phyloP scores from a whole-genome alignment of 163 green algal genomes.

The Chlorella variabilis region DNA sequence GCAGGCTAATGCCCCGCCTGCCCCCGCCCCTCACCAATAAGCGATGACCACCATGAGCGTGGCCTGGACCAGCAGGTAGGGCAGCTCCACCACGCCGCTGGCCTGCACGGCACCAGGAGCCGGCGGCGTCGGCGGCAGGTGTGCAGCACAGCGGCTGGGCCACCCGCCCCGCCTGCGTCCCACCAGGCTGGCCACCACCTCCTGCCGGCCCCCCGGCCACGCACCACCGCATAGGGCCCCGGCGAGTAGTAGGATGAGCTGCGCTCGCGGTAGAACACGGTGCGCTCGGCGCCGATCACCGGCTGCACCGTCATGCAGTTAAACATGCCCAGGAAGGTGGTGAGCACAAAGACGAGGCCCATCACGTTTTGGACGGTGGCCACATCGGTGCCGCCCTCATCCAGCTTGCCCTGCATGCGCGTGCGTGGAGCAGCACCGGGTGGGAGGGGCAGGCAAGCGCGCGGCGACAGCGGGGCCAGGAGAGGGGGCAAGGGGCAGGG shows the following conservation, averaged over 20 bases:
- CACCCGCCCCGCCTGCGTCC: not conserved
- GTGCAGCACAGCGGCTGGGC: no score
- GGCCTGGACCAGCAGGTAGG: conserved; percentile 75
- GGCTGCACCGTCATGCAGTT: conserved; percentile 81
- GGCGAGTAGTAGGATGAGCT: conserved; percentile 69
- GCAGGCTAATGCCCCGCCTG: no score
- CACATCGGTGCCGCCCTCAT: conserved; percentile 9
- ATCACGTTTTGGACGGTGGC: conserved; percentile 72
- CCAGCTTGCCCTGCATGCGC: conserved; percentile 14
- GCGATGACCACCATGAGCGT: conserved; percentile 71
- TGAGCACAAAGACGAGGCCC: conserved; percentile 51
- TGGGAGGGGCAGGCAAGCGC: not conserved
- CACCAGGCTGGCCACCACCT: not conserved
- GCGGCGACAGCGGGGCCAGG: not conserved
- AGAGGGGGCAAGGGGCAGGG: no score
- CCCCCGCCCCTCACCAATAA: conserved; percentile 73
- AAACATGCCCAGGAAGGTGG: conserved; percentile 73
- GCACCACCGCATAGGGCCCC: conserved; percentile 59
- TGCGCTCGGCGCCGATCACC: conserved; percentile 71
- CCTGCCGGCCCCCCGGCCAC: not conserved
- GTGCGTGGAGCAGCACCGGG: not conserved
- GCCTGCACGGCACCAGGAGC: no score
- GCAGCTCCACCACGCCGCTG: conserved; percentile 71
- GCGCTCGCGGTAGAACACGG: conserved; percentile 78
- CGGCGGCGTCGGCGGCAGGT: no score